These are phyloP conservation scores for Suillus fuscotomentosus DNA, from an alignment of 768 basidiomycete species.

Conservation along the genomic window DNA sequence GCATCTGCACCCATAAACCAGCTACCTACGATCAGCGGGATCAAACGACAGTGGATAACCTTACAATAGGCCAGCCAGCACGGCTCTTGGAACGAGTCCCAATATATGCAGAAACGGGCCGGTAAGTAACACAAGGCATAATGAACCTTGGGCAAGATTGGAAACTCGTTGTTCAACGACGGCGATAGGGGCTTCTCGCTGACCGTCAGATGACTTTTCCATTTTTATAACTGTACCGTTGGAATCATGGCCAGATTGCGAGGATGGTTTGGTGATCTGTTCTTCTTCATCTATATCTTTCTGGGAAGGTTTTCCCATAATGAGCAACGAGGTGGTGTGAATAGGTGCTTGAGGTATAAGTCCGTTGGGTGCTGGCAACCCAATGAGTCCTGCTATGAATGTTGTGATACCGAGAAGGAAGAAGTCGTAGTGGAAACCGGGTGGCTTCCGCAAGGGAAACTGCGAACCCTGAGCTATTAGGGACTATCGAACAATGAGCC, in stretches of 20 bases:
- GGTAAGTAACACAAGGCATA: conserved; percentile 78
- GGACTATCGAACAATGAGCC: conserved; percentile 45
- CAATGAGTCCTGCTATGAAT: conserved; percentile 84
- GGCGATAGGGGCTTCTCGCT: conserved; percentile 56
- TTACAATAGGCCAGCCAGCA: conserved; percentile 85
- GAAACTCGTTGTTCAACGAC: conserved; percentile 95
- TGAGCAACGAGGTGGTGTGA: conserved; percentile 80
- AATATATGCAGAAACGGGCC: conserved; percentile 82
- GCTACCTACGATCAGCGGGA: conserved; percentile 32
- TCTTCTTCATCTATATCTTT: conserved; percentile 38
- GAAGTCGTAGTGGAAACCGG: conserved; percentile 86
- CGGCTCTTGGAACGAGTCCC: conserved; percentile 76
- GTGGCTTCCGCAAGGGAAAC: conserved; percentile 88
- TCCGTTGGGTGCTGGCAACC: conserved; percentile 84
- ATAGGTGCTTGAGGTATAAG: conserved; percentile 88
- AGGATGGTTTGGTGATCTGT: conserved; percentile 18
- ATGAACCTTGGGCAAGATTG: conserved; percentile 79
- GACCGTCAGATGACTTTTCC: conserved; percentile 21
- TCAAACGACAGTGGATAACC: conserved; percentile 22
- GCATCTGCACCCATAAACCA: conserved; percentile 94
- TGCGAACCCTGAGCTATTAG: conserved; percentile 89
- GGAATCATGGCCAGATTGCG: conserved; percentile 2
- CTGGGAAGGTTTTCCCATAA: conserved; percentile 52
- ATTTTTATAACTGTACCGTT: conserved; percentile 16
- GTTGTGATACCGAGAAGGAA: conserved; percentile 90